These are phyloP conservation scores for Chlorella variabilis DNA, from an alignment of 163 green algal species.

Conservation along the genomic window DNA sequence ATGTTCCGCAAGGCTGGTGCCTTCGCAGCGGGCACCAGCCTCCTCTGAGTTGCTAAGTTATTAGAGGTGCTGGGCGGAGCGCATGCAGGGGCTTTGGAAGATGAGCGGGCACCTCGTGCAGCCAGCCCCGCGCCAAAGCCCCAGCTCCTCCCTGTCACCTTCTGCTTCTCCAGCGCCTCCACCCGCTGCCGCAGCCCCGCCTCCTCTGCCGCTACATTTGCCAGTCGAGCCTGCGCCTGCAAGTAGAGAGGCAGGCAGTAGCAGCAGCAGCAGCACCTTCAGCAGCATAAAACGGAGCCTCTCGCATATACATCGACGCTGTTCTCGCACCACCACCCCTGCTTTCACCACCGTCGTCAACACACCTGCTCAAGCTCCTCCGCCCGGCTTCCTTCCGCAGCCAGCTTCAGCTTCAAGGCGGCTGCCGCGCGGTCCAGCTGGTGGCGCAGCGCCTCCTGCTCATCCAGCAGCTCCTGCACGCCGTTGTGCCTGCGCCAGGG, in stretches of 20 bases:
- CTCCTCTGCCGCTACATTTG: slow-evolving; percentile 52
- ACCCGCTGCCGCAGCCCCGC: slow-evolving; percentile 47
- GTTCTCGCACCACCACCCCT: too few species aligned
- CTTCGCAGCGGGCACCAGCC: too few species aligned
- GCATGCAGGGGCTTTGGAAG: too few species aligned
- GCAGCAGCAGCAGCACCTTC: neutral
- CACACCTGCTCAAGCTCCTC: slow-evolving; percentile 62
- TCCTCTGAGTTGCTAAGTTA: too few species aligned
- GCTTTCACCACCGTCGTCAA: too few species aligned
- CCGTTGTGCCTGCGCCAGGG: slow-evolving; percentile 25
- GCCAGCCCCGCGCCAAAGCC: too few species aligned
- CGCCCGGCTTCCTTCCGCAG: slow-evolving; percentile 66
- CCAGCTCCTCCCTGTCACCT: too few species aligned
- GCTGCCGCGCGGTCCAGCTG: slow-evolving; percentile 75
- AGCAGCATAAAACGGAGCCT: neutral
- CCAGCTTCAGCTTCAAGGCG: slow-evolving; percentile 73
- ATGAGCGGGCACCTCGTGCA: too few species aligned
- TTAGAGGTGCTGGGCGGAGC: too few species aligned
- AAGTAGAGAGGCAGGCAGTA: too few species aligned
- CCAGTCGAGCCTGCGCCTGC: slow-evolving; percentile 31
- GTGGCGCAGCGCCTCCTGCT: slow-evolving; percentile 58
- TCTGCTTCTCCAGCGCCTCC: slow-evolving; percentile 50
- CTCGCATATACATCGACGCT: too few species aligned
- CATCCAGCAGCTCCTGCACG: slow-evolving; percentile 47
- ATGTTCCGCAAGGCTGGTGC: neutral